Evolutionary conservation across 202 grass and related monocot genomes (phyloP).

Genomic region (Miscanthus sacchariflorus): DNA sequence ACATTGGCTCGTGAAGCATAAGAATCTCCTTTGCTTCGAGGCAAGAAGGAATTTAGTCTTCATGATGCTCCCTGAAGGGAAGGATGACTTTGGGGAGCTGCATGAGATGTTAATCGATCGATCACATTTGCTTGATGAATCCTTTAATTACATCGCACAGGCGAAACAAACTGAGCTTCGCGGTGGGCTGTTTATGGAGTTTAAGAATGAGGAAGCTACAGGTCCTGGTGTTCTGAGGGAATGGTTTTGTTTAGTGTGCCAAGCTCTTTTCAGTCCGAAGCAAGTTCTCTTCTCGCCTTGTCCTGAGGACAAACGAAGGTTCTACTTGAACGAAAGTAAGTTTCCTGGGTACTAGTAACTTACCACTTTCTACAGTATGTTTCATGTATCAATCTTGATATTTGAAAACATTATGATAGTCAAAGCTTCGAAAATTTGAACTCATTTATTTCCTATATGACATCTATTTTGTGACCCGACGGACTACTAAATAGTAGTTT

Average conservation of each 20-base stretch:
- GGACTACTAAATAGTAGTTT: not conserved
- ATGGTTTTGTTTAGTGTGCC: constrained; percentile 93
- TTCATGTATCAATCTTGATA: constrained; percentile 14
- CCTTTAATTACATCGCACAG: constrained; percentile 84
- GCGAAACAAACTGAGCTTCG: constrained; percentile 67
- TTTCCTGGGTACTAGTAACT: constrained; percentile 39
- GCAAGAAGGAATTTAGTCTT: constrained; percentile 86
- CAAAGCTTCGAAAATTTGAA: not conserved
- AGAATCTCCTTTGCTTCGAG: constrained; percentile 79
- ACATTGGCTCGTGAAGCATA: constrained; percentile 83
- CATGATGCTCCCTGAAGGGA: constrained; percentile 94
- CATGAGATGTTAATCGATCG: constrained; percentile 98
- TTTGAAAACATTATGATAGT: not conserved
- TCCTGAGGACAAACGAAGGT: constrained; percentile 77
- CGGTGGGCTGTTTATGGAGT: constrained; percentile 95
- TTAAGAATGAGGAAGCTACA: constrained; percentile 98
- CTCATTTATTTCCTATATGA: not conserved
- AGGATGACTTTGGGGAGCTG: constrained; percentile 84
- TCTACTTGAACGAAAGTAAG: constrained; percentile 98
- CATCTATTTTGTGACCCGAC: not conserved
- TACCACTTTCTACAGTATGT: constrained; percentile 23
- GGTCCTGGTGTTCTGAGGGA: constrained; percentile 95
- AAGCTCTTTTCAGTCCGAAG: constrained; percentile 86
- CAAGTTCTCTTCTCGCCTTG: constrained; percentile 88
- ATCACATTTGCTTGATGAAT: constrained; percentile 76